Evolutionary conservation across 371 early-diverging fungal species (phyloP).

Genomic region (Apophysomyces sp.): DNA sequence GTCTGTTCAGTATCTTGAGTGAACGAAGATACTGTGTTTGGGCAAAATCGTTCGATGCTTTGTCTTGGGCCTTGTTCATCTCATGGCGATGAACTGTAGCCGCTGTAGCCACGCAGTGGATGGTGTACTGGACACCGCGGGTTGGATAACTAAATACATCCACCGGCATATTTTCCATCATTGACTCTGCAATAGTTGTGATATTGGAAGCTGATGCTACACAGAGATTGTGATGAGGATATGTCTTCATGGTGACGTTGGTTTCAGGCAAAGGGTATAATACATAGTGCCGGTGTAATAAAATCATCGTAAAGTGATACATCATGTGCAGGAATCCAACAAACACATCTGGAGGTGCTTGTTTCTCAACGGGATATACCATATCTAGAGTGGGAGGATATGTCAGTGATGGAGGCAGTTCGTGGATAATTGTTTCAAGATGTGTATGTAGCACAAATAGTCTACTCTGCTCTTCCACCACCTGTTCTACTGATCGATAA

Average conservation of each 20-base stretch:
- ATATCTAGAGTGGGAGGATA: constrained; percentile 32
- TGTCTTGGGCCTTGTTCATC: constrained; percentile 16
- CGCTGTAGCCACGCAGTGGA: constrained; percentile 40
- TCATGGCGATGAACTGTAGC: constrained; percentile 39
- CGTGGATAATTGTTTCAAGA: constrained; percentile 46
- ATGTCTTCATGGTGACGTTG: constrained; percentile 6
- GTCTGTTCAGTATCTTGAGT: constrained; percentile 22
- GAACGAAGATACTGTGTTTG: constrained; percentile 24
- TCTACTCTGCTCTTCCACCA: constrained; percentile 38
- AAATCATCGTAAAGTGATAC: constrained; percentile 76
- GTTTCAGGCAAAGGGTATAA: constrained; percentile 20
- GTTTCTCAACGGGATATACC: constrained; percentile 40
- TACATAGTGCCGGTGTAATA: constrained; percentile 78
- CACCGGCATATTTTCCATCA: constrained; percentile 24
- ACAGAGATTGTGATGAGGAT: constrained; percentile 39
- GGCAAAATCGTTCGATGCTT: constrained; percentile 12
- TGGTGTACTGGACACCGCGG: constrained; percentile 41
- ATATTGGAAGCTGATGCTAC: constrained; percentile 45
- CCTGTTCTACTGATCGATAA: constrained; percentile 20
- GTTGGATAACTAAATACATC: constrained; percentile 33
- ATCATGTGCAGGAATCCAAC: constrained; percentile 67
- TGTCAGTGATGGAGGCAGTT: constrained; percentile 32
- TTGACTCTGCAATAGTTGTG: constrained; percentile 33
- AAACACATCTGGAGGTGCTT: constrained; percentile 39
- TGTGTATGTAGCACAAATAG: constrained; percentile 43